Percentiles rank a stretch among this genome's conserved stretches.
These are phyloP conservation scores for Picea abies DNA, from an alignment of 83 land plant genomes.

Conservation along the genomic window DNA sequence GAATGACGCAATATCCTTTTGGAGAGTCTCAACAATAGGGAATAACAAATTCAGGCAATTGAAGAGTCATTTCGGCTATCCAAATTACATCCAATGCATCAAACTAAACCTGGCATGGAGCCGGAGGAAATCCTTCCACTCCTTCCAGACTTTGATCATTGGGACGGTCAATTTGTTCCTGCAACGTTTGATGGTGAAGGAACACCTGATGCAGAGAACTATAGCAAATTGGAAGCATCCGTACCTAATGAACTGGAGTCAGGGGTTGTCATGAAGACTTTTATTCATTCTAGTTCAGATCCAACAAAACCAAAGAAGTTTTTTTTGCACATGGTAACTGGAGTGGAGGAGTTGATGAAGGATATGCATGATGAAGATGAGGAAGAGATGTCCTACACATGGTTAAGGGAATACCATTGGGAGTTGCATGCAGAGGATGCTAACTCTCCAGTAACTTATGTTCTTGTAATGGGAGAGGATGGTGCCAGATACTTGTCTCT, in stretches of 20 bases:
- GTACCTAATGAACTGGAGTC: constrained; percentile 78
- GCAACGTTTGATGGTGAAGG: constrained; percentile 89
- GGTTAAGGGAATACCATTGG: constrained; percentile 98
- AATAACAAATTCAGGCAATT: constrained; percentile 84
- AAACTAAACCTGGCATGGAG: constrained; percentile 74
- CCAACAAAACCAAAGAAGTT: constrained; percentile 72
- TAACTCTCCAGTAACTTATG: constrained; percentile 68
- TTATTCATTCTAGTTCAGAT: constrained; percentile 52
- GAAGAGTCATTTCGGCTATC: constrained; percentile 87
- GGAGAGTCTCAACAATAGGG: constrained; percentile 85
- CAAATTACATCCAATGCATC: constrained; percentile 82
- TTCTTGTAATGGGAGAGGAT: constrained; percentile 72
- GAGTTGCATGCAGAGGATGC: constrained; percentile 88
- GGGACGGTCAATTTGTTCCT: constrained; percentile 69
- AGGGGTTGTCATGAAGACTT: constrained; percentile 89
- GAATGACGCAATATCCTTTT: constrained; percentile 63
- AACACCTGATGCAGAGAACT: constrained; percentile 78
- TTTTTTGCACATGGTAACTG: constrained; percentile 94
- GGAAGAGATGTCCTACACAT: constrained; percentile 77
- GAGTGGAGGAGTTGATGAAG: constrained; percentile 69
- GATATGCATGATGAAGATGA: constrained; percentile 79
- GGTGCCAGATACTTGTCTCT: constrained; percentile 87
- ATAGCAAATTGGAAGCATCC: constrained; percentile 63
- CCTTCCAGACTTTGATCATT: constrained; percentile 83
- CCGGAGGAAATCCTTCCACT: constrained; percentile 79